Evolutionary conservation across 192 early-diverging fungal species (phyloP), one percentile per base, ranked within the genome.

Genomic region (Coemansia sp.): DNA sequence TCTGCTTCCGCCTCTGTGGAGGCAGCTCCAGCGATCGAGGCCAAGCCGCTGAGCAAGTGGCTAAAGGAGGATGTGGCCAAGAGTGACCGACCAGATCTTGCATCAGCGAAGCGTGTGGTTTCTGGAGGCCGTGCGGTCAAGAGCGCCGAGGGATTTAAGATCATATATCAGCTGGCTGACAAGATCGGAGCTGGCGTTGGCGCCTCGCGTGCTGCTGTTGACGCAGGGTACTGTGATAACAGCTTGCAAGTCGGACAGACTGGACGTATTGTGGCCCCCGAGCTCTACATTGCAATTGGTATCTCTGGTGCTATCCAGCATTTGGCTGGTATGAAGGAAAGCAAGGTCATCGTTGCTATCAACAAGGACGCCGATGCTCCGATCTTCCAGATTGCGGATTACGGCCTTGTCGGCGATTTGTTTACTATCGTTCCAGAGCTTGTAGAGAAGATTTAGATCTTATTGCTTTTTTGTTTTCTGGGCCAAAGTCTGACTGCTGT

Each of bases 311-410:
- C 96, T 32, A 98, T 98, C 73, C 90, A 94, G 87, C 95, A 95
- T 68, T 76, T 98, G 84, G 96, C 96, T 27, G 96, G 96, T 71
- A 98, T 98, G 96, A 98, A 98, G 84, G 96, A 98, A 73, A 94
- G 92, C 82, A 98, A 98, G 87, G 87, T 88, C 49, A 98, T 98
- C 84, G 96, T 95, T 32, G 93, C 93, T 58, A 97, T 98, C 82
- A 98, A 98, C 89, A 97, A 94, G 85, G 96, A 98, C 66, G 84
- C 93, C 21, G 96, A 98, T 64, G 95, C 94, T 24, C 96, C 96
- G 31, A 98, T 98, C 54, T 98, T 98, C 90, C 90, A 92, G 83
- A 90, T 98, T 49, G 90, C 96, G 25, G 96, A 98, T 81, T 94
- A 94, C 71, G 96, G 96, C 47, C 84, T 98, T 44, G 94, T 97